A percentile compares a stretch with the other conserved stretches of the same genome.
phyloP scores from a whole-genome alignment of 495 filamentous ascomycete species.

The Penicillium pancosmium region DNA sequence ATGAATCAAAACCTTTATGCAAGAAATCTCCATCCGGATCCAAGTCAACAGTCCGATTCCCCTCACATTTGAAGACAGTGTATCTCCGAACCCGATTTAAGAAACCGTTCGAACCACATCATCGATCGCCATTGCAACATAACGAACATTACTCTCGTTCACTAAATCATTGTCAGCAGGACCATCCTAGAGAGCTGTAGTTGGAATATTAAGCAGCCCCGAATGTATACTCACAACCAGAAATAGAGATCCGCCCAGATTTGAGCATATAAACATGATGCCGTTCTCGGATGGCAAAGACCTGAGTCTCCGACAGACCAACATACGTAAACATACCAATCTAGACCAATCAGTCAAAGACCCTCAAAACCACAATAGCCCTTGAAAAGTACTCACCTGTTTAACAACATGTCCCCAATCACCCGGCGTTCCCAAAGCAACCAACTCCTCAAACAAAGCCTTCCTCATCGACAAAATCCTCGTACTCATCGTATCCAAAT shows the following conservation, averaged over 20 bases:
- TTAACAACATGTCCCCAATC: constrained; percentile 12
- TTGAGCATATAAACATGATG: constrained; percentile 30
- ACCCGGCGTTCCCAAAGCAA: constrained; percentile 26
- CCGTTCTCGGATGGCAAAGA: constrained; percentile 19
- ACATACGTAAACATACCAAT: constrained; percentile 39
- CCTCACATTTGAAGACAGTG: background rate
- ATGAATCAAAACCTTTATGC: no score
- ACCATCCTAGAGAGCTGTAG: background rate
- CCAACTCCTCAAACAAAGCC: constrained; percentile 28
- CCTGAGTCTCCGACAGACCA: constrained; percentile 24
- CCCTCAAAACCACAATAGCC: no score
- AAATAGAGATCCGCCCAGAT: constrained; percentile 24
- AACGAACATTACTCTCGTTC: constrained; percentile 28
- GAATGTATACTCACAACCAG: constrained; percentile 33
- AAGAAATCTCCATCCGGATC: no score
- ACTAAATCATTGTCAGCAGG: constrained; percentile 9
- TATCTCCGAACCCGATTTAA: background rate
- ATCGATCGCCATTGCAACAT: constrained; percentile 28
- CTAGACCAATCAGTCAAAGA: background rate
- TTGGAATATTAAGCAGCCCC: background rate
- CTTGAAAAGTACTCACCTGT: constrained; percentile 10
- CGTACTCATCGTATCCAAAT: constrained; percentile 36
- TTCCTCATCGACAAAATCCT: constrained; percentile 32
- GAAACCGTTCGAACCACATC: constrained; percentile 18
- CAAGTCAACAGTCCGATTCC: no score